Conservation (phyloP, 371 early-diverging fungal genomes). For the Amoeboaphelidium occidentale region DNA sequence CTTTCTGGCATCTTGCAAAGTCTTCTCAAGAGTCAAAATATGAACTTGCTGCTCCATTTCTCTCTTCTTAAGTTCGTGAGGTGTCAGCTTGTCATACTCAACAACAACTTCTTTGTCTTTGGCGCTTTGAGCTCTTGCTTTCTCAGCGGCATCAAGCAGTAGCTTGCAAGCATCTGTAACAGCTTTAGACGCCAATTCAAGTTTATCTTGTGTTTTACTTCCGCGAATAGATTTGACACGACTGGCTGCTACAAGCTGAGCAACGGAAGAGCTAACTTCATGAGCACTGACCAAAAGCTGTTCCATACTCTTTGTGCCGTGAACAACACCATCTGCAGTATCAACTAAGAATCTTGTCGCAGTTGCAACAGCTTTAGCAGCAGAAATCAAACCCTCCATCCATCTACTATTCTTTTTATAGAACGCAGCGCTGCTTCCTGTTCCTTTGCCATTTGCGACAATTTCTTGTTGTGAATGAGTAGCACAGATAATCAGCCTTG, state of each 20-base stretch:
- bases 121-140: constrained; percentile 42
- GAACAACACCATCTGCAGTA: constrained; percentile 80
- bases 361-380: constrained; percentile 78
- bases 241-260: constrained; percentile 86
- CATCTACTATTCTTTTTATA: constrained; percentile 96
- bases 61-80: constrained; percentile 73
- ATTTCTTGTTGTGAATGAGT: constrained; percentile 87
- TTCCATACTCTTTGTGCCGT: constrained; percentile 67
- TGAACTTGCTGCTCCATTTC: constrained; percentile 95
- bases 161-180: constrained; percentile 74
- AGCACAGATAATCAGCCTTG: constrained; percentile 73
- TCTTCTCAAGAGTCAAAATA: constrained; percentile 80
- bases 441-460: constrained; percentile 71
- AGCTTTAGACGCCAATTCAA: constrained; percentile 74
- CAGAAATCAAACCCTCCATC: constrained; percentile 94
- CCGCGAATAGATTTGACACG: constrained; percentile 76
- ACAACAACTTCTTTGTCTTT: constrained; percentile 25
- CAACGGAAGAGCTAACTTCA: constrained; percentile 83
- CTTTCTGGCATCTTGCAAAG: constrained; percentile 55
- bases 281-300: constrained; percentile 85
- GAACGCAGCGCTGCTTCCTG: constrained; percentile 51
- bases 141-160: constrained; percentile 76
- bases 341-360: constrained; percentile 79
- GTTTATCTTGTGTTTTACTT: constrained; percentile 64
- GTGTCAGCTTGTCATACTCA: constrained; percentile 47